A percentile compares a stretch with the other conserved stretches of the same genome.
Evolutionary conservation across 257 asterid genomes (phyloP).

Genomic region (Buddleja alternifolia): DNA sequence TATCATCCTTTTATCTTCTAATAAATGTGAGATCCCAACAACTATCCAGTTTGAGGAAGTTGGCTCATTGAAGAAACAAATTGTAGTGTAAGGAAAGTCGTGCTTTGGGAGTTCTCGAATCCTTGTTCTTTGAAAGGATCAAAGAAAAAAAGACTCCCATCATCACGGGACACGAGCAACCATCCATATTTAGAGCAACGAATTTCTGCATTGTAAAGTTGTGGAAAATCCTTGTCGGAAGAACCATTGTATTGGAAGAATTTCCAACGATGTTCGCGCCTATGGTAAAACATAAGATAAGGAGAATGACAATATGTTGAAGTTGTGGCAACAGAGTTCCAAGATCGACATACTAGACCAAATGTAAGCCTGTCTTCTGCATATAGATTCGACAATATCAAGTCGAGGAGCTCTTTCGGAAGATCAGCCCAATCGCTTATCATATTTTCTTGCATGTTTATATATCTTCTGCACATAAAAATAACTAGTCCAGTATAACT

Average conservation of each 20-base stretch:
- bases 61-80: not conserved
- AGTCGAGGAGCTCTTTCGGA: not conserved
- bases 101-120: not conserved
- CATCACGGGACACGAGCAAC: not conserved
- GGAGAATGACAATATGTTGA: not conserved
- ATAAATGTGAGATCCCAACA: not conserved
- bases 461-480: too few species aligned
- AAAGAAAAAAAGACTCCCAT: not conserved
- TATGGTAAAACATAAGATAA: not conserved
- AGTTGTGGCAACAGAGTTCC: not conserved
- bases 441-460: too few species aligned
- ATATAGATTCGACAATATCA: not conserved
- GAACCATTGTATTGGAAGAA: not conserved
- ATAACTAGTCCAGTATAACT: too few species aligned
- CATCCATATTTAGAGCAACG: conserved; percentile 11
- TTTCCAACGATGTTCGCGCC: not conserved
- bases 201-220: not conserved
- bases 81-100: not conserved
- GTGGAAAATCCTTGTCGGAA: not conserved
- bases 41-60: not conserved
- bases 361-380: not conserved
- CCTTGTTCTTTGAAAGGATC: not conserved
- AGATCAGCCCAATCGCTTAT: not conserved
- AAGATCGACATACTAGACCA: conserved; percentile 5
- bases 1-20: not conserved